Conservation (phyloP, 257 asterid species). For the Penstemon davidsonii region DNA sequence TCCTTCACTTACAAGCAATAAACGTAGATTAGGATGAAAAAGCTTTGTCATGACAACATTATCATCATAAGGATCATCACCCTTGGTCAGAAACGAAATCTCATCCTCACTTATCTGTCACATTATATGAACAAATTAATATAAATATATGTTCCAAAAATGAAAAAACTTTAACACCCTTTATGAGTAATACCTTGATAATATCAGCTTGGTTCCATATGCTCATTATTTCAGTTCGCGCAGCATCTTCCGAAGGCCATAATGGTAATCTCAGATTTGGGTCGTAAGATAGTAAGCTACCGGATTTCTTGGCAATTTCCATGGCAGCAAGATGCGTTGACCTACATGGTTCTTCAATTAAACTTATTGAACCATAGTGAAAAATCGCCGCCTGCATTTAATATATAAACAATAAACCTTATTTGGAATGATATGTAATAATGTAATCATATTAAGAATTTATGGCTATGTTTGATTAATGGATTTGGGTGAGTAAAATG, state of each 20-base stretch:
- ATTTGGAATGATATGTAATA: not conserved
- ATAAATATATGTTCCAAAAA: conserved; percentile 8
- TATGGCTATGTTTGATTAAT: no score
- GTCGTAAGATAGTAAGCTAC: conserved; percentile 81
- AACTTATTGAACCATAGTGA: conserved; percentile 90
- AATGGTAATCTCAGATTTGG: conserved; percentile 87
- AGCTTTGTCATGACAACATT: conserved; percentile 73
- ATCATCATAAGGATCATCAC: conserved; percentile 67
- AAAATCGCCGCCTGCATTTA: conserved; percentile 74
- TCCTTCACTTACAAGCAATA: conserved; percentile 84
- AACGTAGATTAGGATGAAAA: conserved; percentile 70
- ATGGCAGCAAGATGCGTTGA: conserved; percentile 85
- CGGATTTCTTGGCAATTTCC: conserved; percentile 71
- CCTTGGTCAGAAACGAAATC: conserved; percentile 71
- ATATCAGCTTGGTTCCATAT: conserved; percentile 84
- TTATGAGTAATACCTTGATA: conserved; percentile 59
- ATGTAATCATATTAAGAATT: not conserved
- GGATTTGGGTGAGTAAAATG: no score
- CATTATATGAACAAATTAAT: conserved; percentile 19
- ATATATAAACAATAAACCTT: conserved; percentile 12
- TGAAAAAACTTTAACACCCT: not conserved
- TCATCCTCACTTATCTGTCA: conserved; percentile 89
- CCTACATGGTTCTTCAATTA: conserved; percentile 87
- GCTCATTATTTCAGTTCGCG: conserved; percentile 71
- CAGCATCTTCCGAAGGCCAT: conserved; percentile 94